These are phyloP conservation scores for Globisporangium cederbergense DNA, from an alignment of 352 stramenopile species.

Conservation along the genomic window DNA sequence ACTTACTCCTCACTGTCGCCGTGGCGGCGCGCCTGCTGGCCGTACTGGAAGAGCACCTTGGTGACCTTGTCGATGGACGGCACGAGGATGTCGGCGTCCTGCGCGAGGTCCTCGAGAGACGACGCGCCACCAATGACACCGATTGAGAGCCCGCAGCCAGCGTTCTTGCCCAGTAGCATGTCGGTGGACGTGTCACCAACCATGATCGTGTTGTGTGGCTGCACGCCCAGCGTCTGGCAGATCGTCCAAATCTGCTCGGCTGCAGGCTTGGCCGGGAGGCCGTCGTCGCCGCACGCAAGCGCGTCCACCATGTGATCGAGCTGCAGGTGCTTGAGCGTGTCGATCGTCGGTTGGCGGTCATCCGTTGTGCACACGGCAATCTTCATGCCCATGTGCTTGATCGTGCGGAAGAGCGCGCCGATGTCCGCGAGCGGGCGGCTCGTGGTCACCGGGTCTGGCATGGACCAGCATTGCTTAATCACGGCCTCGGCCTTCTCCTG, in stretches of 20 bases:
- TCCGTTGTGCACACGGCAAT: conserved; percentile 88
- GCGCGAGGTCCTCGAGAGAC: conserved; percentile 74
- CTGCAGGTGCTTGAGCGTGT: conserved; percentile 72
- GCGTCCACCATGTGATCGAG: conserved; percentile 76
- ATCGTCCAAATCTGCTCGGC: conserved; percentile 85
- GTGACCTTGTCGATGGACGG: conserved; percentile 71
- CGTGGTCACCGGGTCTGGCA: conserved; percentile 75
- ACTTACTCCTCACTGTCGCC: conserved; percentile 25
- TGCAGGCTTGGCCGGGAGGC: conserved; percentile 74
- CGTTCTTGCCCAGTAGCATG: conserved; percentile 78
- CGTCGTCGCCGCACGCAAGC: conserved; percentile 79
- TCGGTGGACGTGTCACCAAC: conserved; percentile 85
- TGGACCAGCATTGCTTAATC: conserved; percentile 79
- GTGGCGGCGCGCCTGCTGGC: conserved; percentile 64
- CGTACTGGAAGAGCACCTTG: conserved; percentile 84
- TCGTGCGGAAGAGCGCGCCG: conserved; percentile 71
- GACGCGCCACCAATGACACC: conserved; percentile 78
- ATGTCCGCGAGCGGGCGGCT: conserved; percentile 74
- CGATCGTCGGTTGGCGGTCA: conserved; percentile 71
- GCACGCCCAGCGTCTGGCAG: conserved; percentile 69
- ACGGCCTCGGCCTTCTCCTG: conserved; percentile 52
- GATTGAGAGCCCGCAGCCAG: conserved; percentile 70
- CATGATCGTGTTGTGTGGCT: conserved; percentile 87
- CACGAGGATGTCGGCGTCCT: conserved; percentile 82
- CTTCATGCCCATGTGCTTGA: conserved; percentile 85